Conservation (phyloP, 108 stramenopile species). For the Conticribra weissflogii region DNA sequence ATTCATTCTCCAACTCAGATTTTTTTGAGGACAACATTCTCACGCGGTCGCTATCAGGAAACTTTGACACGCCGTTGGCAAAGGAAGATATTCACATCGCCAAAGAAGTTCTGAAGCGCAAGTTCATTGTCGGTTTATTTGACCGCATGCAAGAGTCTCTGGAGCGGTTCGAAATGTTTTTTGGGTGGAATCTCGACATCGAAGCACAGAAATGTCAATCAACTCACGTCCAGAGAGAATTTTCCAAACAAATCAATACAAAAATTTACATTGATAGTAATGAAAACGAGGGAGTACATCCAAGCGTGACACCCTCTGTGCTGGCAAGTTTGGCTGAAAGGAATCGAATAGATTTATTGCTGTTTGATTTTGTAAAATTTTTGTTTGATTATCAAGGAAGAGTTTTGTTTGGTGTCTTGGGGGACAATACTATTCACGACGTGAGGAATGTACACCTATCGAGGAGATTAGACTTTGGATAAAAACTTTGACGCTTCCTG, state of each 20-base stretch:
- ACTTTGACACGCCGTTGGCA: slow-evolving; percentile 9
- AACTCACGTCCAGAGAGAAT: slow-evolving; percentile 9
- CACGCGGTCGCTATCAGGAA: slow-evolving; percentile 32
- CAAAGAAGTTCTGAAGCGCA: slow-evolving; percentile 49
- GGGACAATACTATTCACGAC: not conserved
- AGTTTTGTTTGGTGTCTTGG: slow-evolving; percentile 19
- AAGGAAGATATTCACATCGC: slow-evolving; percentile 30
- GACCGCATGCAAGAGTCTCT: slow-evolving; percentile 40
- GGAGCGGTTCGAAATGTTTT: slow-evolving; percentile 46
- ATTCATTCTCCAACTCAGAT: slow-evolving; percentile 7
- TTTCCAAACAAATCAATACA: slow-evolving; percentile 13
- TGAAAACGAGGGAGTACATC: not conserved
- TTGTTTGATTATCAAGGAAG: slow-evolving; percentile 46
- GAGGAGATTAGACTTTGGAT: not conserved
- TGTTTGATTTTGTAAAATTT: slow-evolving; percentile 38
- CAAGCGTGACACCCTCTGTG: slow-evolving; percentile 4
- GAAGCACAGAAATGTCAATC: slow-evolving; percentile 10
- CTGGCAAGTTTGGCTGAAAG: slow-evolving; percentile 15
- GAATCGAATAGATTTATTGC: slow-evolving; percentile 37
- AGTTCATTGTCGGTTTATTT: slow-evolving; percentile 48
- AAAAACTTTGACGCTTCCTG: too few species aligned
- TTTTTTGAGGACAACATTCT: slow-evolving; percentile 41
- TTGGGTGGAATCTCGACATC: slow-evolving; percentile 38
- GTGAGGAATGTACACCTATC: not conserved
- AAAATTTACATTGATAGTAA: not conserved